These are phyloP conservation scores for Populus davidiana DNA, from an alignment of 345 rosid genomes.

Conservation along the genomic window DNA sequence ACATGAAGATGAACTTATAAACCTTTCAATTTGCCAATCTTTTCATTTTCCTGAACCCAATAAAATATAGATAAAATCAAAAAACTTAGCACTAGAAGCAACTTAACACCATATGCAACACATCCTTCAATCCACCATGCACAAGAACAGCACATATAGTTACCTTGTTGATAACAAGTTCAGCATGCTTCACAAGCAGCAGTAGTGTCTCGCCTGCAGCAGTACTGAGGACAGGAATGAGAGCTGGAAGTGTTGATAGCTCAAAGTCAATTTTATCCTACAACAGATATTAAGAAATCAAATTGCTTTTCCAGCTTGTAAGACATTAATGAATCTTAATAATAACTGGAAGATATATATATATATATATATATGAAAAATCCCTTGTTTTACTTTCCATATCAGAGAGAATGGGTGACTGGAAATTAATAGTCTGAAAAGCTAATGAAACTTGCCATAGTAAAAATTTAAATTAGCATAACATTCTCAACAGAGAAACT, in stretches of 20 bases:
- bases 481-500: neutral
- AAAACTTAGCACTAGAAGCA: neutral
- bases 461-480: neutral
- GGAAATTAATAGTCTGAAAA: neutral
- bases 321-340: neutral
- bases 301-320: slow-evolving; percentile 1
- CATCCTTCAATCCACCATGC: neutral
- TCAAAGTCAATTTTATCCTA: slow-evolving; percentile 91
- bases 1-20: neutral
- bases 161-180: slow-evolving; percentile 87
- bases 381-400: neutral
- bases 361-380: neutral
- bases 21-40: neutral
- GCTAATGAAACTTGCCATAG: neutral
- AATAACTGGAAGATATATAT: neutral
- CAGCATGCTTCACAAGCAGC: slow-evolving; percentile 87
- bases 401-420: neutral
- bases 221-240: slow-evolving; percentile 80
- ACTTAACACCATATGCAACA: neutral
- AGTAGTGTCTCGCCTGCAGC: slow-evolving; percentile 91
- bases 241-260: slow-evolving; percentile 87
- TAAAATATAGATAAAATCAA: neutral
- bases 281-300: slow-evolving; percentile 29
- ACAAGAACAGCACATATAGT: neutral
- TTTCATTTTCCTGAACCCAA: neutral